phyloP scores from a whole-genome alignment of 176 grass and related monocot genomes.

The Olyra latifolia region DNA sequence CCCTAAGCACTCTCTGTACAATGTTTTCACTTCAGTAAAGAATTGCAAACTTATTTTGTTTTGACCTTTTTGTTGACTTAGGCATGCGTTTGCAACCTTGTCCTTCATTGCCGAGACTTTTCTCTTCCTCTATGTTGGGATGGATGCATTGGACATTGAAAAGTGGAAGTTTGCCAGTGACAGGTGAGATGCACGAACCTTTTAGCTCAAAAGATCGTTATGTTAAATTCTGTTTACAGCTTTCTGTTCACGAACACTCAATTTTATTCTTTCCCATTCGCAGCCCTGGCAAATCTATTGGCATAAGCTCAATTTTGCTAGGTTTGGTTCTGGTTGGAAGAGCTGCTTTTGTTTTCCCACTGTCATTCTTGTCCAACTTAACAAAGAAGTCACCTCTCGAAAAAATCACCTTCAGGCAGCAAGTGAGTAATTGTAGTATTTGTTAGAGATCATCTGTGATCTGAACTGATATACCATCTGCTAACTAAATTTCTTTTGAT shows the following conservation, averaged over 20 bases:
- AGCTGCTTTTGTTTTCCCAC: slow-evolving; percentile 97
- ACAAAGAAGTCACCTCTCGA: slow-evolving; percentile 63
- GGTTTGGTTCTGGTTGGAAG: slow-evolving; percentile 86
- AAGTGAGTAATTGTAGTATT: slow-evolving; percentile 46
- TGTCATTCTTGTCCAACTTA: slow-evolving; percentile 90
- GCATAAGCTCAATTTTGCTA: slow-evolving; percentile 84
- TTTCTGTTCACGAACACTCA: neutral
- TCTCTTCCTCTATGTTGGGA: slow-evolving; percentile 97
- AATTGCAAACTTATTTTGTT: neutral
- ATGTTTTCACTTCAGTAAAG: neutral
- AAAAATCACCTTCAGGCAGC: slow-evolving; percentile 81
- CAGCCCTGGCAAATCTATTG: slow-evolving; percentile 90
- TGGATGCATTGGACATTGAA: slow-evolving; percentile 96
- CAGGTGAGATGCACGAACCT: slow-evolving; percentile 48
- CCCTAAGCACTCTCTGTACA: neutral
- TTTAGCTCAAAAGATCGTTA: slow-evolving; percentile 10
- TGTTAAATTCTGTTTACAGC: neutral
- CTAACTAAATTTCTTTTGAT: slow-evolving; percentile 33
- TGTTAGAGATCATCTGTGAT: neutral
- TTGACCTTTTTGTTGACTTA: slow-evolving; percentile 31
- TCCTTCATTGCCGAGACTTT: slow-evolving; percentile 97
- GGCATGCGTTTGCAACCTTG: slow-evolving; percentile 93
- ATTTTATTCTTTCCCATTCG: slow-evolving; percentile 24
- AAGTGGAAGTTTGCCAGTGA: slow-evolving; percentile 91
- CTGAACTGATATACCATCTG: neutral